Percentiles rank a stretch among this genome's conserved stretches.
Conservation (phyloP, 805 yeast genomes). For the Kodamaea fukazawae region DNA sequence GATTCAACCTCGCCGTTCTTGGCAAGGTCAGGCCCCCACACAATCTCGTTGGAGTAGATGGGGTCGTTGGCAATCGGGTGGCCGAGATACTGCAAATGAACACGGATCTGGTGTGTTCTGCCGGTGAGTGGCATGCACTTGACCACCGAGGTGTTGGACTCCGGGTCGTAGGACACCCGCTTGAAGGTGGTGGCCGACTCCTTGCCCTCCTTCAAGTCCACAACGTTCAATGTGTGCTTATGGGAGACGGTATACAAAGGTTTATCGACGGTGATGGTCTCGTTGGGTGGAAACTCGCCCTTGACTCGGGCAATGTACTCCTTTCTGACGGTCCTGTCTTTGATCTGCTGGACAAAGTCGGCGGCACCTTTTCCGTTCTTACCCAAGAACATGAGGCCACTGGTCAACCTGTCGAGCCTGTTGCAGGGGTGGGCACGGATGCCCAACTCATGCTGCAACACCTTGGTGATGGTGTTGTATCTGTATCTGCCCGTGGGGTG, state of each 20-base stretch:
- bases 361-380: slow-evolving; percentile 79
- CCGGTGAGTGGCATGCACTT: slow-evolving; percentile 87
- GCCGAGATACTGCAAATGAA: slow-evolving; percentile 87
- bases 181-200: slow-evolving; percentile 71
- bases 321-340: slow-evolving; percentile 72
- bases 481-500: slow-evolving; percentile 91
- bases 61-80: slow-evolving; percentile 59
- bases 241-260: slow-evolving; percentile 75
- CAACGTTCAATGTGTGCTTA: slow-evolving; percentile 61
- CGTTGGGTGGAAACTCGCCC: slow-evolving; percentile 72
- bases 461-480: slow-evolving; percentile 71
- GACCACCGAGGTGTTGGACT: slow-evolving; percentile 63
- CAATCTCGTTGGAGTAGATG: slow-evolving; percentile 68
- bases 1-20: slow-evolving; percentile 52
- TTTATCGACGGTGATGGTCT: slow-evolving; percentile 54
- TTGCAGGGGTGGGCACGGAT: slow-evolving; percentile 74
- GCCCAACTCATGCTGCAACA: slow-evolving; percentile 68
- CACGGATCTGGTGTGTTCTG: slow-evolving; percentile 92
- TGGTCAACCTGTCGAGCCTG: slow-evolving; percentile 84
- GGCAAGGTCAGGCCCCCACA: slow-evolving; percentile 83
- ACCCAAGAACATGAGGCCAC: slow-evolving; percentile 91
- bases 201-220: slow-evolving; percentile 52
- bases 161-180: slow-evolving; percentile 61
- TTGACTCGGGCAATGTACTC: slow-evolving; percentile 84
- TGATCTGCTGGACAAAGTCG: slow-evolving; percentile 63